These are phyloP conservation scores for Simplicillium aogashimaense DNA, from an alignment of 2,329 filamentous ascomycete genomes.

Conservation along the genomic window DNA sequence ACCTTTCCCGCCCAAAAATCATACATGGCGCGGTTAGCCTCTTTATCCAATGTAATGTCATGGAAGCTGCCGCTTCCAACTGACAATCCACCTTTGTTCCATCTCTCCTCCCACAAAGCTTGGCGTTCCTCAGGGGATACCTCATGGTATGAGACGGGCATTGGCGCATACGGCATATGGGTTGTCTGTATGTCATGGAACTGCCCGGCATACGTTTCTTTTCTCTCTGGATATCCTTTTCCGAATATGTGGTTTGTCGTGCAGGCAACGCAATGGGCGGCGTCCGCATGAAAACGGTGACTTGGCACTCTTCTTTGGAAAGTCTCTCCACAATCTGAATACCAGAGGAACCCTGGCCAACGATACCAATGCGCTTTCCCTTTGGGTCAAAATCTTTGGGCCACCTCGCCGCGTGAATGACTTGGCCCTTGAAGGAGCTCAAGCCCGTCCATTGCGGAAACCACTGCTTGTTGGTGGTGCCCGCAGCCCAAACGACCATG, in stretches of 20 bases:
- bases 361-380: conserved; percentile 17
- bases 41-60: conserved; percentile 1
- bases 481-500: conserved; percentile 35
- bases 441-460: conserved; percentile 23
- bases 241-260: conserved; percentile 33
- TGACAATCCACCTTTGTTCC: conserved; percentile 33
- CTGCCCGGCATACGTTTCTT: conserved; percentile 23
- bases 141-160: conserved; percentile 4
- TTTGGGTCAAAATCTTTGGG: conserved; percentile 10
- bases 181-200: conserved; percentile 19
- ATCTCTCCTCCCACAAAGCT: conserved; percentile 31
- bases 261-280: conserved; percentile 51
- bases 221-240: conserved; percentile 31
- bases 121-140: conserved; percentile 28
- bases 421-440: conserved; percentile 15
- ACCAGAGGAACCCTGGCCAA: conserved; percentile 20
- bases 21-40: conserved; percentile 4
- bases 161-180: not conserved
- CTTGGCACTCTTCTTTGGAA: conserved; percentile 21
- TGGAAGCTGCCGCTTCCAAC: conserved; percentile 34
- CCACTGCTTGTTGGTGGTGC: conserved; percentile 33
- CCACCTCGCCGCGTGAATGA: conserved; percentile 19
- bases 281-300: conserved; percentile 45
- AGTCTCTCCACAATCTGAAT: conserved; percentile 19
- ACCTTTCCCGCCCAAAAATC: conserved; percentile 7